A percentile compares a stretch with the other conserved stretches of the same genome.
Evolutionary conservation across 345 rosid genomes (phyloP).

Genomic region (Linum tenue): DNA sequence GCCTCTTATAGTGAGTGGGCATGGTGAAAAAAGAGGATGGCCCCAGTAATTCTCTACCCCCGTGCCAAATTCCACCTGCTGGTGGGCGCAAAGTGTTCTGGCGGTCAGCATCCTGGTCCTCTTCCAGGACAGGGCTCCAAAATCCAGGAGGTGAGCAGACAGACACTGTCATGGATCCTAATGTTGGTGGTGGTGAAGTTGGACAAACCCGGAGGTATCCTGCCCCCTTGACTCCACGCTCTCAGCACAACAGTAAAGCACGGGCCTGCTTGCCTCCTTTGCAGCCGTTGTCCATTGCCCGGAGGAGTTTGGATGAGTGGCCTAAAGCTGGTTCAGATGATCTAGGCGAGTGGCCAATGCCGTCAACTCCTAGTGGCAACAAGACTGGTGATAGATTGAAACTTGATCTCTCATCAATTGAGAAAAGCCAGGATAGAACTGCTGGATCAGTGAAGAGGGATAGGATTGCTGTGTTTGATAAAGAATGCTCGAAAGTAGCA

Average conservation of each 20-base stretch:
- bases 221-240: constrained; percentile 74
- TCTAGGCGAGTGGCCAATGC: constrained; percentile 93
- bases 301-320: constrained; percentile 97
- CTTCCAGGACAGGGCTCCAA: constrained; percentile 69
- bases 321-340: constrained; percentile 97
- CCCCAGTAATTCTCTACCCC: constrained; percentile 38
- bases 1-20: constrained; percentile 22
- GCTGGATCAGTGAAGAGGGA: constrained; percentile 76
- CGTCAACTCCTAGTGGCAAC: constrained; percentile 76
- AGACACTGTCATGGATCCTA: constrained; percentile 34
- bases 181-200: constrained; percentile 17
- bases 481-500: constrained; percentile 94
- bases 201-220: constrained; percentile 54
- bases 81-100: constrained; percentile 65
- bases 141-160: constrained; percentile 41
- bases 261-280: constrained; percentile 89
- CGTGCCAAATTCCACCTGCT: constrained; percentile 35
- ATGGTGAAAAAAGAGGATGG: constrained; percentile 94
- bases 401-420: constrained; percentile 81
- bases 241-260: constrained; percentile 78
- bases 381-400: constrained; percentile 79
- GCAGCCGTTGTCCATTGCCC: constrained; percentile 84
- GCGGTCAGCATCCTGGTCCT: constrained; percentile 97
- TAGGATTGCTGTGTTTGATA: constrained; percentile 85
- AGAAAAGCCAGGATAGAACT: constrained; percentile 53